A percentile compares a stretch with the other conserved stretches of the same genome.
These are phyloP conservation scores for Clarireedia sp. DNA, from an alignment of 2,329 filamentous ascomycete species.

Conservation along the genomic window DNA sequence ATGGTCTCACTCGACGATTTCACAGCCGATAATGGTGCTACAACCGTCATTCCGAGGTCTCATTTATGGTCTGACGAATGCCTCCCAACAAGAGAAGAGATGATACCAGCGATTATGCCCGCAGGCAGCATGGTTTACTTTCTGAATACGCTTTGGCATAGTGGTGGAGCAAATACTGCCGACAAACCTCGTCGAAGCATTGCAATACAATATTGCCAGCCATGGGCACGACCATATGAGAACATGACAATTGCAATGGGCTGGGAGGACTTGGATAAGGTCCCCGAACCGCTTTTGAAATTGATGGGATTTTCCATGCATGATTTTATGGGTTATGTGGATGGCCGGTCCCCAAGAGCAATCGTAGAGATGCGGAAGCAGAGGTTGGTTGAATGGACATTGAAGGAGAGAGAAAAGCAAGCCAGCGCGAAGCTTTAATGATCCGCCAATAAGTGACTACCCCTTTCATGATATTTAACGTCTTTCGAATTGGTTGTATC, in stretches of 20 bases:
- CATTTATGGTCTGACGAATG: slow-evolving; percentile 27
- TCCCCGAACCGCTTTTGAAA: slow-evolving; percentile 21
- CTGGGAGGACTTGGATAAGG: slow-evolving; percentile 25
- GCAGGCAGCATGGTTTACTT: slow-evolving; percentile 27
- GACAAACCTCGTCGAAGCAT: slow-evolving; percentile 18
- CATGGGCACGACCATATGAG: slow-evolving; percentile 33
- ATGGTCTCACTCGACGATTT: slow-evolving; percentile 29
- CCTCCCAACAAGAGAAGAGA: slow-evolving; percentile 23
- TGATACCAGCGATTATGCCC: slow-evolving; percentile 27
- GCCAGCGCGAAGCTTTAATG: background rate
- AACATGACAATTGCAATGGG: slow-evolving; percentile 33
- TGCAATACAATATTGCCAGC: slow-evolving; percentile 28
- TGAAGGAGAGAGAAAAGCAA: slow-evolving; percentile 10
- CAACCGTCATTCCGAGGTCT: slow-evolving; percentile 26
- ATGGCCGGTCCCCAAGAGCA: slow-evolving; percentile 23
- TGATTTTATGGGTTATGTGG: slow-evolving; percentile 28
- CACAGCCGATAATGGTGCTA: slow-evolving; percentile 26
- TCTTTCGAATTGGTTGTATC: background rate
- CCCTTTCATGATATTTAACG: background rate
- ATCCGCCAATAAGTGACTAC: background rate
- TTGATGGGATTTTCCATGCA: slow-evolving; percentile 26
- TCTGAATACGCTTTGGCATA: slow-evolving; percentile 27
- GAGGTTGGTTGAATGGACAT: slow-evolving; percentile 24
- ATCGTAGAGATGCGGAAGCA: slow-evolving; percentile 28
- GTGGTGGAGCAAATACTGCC: slow-evolving; percentile 23